Evolutionary conservation across 352 stramenopile genomes (phyloP).

Genomic region (Blastocystis sp.): DNA sequence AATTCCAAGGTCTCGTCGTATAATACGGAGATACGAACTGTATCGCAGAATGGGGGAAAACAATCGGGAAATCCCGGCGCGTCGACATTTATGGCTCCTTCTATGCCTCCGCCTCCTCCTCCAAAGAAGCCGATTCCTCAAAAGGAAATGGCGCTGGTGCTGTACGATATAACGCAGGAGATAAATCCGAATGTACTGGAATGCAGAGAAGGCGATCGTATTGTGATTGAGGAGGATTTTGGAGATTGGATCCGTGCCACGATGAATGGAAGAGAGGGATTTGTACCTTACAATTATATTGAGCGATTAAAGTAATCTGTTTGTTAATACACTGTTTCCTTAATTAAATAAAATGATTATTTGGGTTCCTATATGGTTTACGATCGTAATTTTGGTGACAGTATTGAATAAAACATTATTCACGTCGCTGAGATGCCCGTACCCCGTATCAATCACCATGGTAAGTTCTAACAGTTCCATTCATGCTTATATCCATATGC

Average conservation of each 20-base stretch:
- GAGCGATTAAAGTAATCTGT: not conserved
- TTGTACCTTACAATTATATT: conserved; percentile 56
- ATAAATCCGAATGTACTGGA: conserved; percentile 44
- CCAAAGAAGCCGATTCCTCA: not conserved
- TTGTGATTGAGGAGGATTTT: conserved; percentile 51
- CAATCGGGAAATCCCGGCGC: not conserved
- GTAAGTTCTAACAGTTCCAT: not conserved
- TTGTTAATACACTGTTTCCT: not conserved
- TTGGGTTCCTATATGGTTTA: conserved; percentile 58
- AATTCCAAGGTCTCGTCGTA: not conserved
- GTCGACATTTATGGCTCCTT: not conserved
- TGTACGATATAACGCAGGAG: conserved; percentile 25
- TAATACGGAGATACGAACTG: not conserved
- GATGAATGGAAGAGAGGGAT: conserved; percentile 26
- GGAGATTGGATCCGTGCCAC: conserved; percentile 39
- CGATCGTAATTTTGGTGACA: conserved; percentile 53
- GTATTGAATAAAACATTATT: conserved; percentile 56
- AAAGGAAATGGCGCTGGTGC: conserved; percentile 27
- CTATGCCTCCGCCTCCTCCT: not conserved
- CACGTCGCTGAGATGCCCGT: conserved; percentile 44
- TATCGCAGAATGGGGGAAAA: not conserved
- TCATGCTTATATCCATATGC: conserved; percentile 48
- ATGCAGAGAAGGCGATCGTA: conserved; percentile 31
- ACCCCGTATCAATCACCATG: conserved; percentile 48
- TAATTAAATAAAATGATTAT: conserved; percentile 39